Evolutionary conservation across 345 rosid genomes (phyloP).

Genomic region (Psidium friedrichsthalianum): DNA sequence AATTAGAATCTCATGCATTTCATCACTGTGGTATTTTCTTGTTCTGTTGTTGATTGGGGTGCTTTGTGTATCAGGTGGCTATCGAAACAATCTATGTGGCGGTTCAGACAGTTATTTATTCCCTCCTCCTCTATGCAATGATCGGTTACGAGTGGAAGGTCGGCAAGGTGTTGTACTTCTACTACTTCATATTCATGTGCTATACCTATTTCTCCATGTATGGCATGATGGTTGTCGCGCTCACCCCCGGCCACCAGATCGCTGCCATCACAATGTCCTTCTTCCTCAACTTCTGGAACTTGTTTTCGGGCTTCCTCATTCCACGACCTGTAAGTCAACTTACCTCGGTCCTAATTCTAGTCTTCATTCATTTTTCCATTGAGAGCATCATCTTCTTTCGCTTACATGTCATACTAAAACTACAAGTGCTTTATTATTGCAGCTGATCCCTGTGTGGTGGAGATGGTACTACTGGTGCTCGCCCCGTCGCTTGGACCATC

Average conservation of each 20-base stretch:
- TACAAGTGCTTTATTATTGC: not conserved
- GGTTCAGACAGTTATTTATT: constrained; percentile 9
- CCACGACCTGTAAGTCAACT: constrained; percentile 13
- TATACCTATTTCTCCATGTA: constrained; percentile 22
- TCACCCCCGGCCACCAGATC: constrained; percentile 22
- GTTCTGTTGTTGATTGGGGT: not conserved
- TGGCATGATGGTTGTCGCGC: constrained; percentile 23
- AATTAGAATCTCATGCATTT: not conserved
- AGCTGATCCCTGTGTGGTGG: constrained; percentile 21
- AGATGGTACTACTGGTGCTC: constrained; percentile 16
- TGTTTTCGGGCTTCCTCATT: constrained; percentile 21
- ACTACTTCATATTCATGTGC: constrained; percentile 21
- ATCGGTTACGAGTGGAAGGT: constrained; percentile 17
- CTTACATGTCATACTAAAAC: not conserved
- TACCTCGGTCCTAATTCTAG: not conserved
- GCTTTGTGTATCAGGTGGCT: constrained; percentile 10
- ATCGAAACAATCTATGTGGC: constrained; percentile 21
- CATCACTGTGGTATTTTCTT: not conserved
- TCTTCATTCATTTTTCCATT: not conserved
- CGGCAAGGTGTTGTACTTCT: constrained; percentile 12
- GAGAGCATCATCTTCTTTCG: not conserved
- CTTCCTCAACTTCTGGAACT: constrained; percentile 19
- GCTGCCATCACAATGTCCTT: constrained; percentile 17
- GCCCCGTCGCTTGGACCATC: constrained; percentile 18
- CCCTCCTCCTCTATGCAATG: constrained; percentile 9